Conservation (phyloP, 805 yeast species). For the Zygotorulaspora sp. region DNA sequence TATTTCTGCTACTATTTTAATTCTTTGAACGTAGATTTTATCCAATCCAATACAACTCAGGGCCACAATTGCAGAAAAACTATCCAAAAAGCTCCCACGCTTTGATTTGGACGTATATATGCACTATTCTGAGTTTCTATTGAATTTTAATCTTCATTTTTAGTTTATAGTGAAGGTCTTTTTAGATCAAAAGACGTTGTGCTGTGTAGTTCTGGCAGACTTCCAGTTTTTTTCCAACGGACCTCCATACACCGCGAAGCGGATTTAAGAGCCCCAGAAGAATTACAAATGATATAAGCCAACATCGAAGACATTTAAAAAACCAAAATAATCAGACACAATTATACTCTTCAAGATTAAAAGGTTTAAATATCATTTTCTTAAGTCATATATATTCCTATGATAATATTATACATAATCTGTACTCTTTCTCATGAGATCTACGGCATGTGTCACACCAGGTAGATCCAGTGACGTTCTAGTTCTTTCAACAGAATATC, state of each 20-base stretch:
- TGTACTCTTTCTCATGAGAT: constrained; percentile 26
- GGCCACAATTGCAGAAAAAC: neutral
- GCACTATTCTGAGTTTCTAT: no score
- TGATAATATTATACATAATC: constrained; percentile 9
- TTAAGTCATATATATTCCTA: no score
- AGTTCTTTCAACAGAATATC: constrained; percentile 39
- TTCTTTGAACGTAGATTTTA: neutral
- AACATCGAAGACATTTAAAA: no score
- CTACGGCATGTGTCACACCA: constrained; percentile 38
- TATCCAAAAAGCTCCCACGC: neutral
- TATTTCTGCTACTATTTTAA: neutral
- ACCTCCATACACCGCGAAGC: neutral
- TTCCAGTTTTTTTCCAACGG: neutral
- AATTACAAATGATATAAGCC: no score
- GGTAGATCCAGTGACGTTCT: constrained; percentile 41
- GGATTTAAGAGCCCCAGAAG: neutral
- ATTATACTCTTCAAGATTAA: no score
- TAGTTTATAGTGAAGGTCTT: no score
- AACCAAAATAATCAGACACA: no score
- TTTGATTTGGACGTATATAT: neutral
- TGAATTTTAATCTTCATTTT: no score
- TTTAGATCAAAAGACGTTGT: neutral
- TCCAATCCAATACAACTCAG: neutral
- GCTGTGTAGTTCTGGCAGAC: neutral
- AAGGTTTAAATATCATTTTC: no score